Percentiles rank a stretch among this genome's conserved stretches.
These are phyloP conservation scores for Pseudevernia furfuracea DNA, from an alignment of 495 filamentous ascomycete species.

Conservation along the genomic window DNA sequence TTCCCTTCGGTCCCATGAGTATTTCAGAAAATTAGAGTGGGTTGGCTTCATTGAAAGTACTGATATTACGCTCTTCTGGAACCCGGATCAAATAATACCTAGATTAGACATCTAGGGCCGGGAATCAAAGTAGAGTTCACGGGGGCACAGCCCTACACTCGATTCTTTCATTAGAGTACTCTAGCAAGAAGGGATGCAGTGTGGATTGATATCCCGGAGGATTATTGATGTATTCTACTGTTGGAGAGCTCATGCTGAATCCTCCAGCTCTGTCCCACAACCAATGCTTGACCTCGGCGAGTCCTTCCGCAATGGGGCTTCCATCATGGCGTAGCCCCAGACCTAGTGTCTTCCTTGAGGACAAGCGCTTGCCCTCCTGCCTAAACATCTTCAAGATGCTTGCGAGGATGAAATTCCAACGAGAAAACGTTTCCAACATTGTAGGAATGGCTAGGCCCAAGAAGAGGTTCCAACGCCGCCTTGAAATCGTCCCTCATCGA, in stretches of 20 bases:
- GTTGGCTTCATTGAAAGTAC: too few relatives aligned
- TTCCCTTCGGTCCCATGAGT: too few relatives aligned
- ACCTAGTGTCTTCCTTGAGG: background rate
- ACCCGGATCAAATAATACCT: too few relatives aligned
- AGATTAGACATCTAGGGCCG: too few relatives aligned
- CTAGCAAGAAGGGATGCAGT: too few relatives aligned
- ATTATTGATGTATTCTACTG: background rate
- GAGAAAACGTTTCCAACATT: background rate
- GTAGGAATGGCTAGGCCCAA: background rate
- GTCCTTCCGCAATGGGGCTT: background rate
- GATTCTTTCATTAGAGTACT: too few relatives aligned
- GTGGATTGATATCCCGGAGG: background rate
- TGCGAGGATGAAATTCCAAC: conserved; percentile 1
- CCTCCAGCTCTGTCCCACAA: background rate
- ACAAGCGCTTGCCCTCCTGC: background rate
- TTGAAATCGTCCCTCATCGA: background rate
- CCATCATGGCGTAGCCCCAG: background rate
- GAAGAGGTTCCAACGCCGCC: background rate
- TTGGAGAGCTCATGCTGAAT: background rate
- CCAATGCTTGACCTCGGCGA: background rate
- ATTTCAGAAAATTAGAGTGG: too few relatives aligned
- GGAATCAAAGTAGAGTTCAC: too few relatives aligned
- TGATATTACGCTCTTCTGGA: too few relatives aligned
- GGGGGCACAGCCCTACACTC: too few relatives aligned
- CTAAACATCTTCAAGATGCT: background rate